These are phyloP conservation scores for Venturia effusa DNA, from an alignment of 2,329 filamentous ascomycete species.

Conservation along the genomic window DNA sequence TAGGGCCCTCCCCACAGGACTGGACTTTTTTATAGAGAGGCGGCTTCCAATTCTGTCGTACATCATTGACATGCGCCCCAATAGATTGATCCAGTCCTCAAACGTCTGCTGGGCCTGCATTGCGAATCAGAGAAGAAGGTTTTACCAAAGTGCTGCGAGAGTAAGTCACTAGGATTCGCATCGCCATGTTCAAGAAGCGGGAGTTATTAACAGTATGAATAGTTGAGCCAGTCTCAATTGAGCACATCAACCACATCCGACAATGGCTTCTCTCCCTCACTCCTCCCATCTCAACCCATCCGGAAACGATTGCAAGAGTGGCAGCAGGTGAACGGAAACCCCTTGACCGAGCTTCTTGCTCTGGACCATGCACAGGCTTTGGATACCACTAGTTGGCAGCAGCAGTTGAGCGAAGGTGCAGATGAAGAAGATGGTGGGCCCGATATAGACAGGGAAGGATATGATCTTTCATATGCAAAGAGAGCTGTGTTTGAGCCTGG, in stretches of 20 bases:
- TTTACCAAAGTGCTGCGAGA: constrained; percentile 3
- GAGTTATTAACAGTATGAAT: neutral
- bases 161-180: neutral
- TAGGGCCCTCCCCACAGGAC: neutral
- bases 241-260: neutral
- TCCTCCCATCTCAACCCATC: constrained; percentile 13
- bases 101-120: constrained; percentile 10
- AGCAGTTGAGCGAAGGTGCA: neutral
- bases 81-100: constrained; percentile 5
- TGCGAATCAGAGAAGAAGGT: neutral
- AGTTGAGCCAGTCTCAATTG: neutral
- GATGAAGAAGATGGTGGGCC: neutral
- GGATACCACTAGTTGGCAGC: neutral
- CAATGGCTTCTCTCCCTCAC: neutral
- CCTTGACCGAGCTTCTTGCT: constrained; percentile 20
- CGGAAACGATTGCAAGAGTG: constrained; percentile 27
- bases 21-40: neutral
- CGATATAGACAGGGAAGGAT: constrained; percentile 5
- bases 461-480: constrained; percentile 17
- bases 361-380: constrained; percentile 17
- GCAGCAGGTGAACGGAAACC: constrained; percentile 31
- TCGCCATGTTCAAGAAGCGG: neutral
- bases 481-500: constrained; percentile 22
- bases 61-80: constrained; percentile 5
- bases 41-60: neutral